Evolutionary conservation across 176 grass and related monocot genomes (phyloP), one percentile per base, ranked within the genome.

Genomic region (Melocanna baccifera): DNA sequence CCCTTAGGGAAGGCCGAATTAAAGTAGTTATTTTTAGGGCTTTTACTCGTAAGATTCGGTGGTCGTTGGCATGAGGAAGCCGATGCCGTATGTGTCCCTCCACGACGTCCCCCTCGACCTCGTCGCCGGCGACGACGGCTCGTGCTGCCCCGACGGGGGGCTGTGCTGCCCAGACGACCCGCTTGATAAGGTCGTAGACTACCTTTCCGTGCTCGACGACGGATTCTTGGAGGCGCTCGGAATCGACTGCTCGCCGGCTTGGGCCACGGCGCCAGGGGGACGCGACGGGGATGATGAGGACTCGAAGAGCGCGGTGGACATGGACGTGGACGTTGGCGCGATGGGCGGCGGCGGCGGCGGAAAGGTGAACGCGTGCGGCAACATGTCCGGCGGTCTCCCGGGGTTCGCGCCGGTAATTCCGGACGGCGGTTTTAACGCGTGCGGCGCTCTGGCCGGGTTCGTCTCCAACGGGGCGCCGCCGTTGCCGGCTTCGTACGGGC

Each of bases 151-250:
- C 14, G 72, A 15, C 15, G 63, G 12, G 15, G 88, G 84, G 1
- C 79, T 90, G 16, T 86, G 73, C 84, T 86, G 66, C 28, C 88
- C 88, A 3, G 58, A 56, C 39, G 88, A 90, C 88, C 28, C 84
- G 11, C 88, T 90, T 5, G 84, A 90, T n/a, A 16, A 20, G 45
- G 88, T 90, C 58, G 3, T 89, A 28, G 26, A 22, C 57, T 50
- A 28, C 26, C 7, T 25, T 1, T 5, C 46, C 28, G 13, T 1
- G 18, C 5, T 42, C 20, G 63, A 55, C 46, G 55, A 48, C 25
- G 46, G 47, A 0, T 71, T 81, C 58, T 4, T 82, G 0, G 45
- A 70, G 1, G 37, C 73, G 43, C 72, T 83, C 57, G 72, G 45
- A 20, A 40, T 82, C 3, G 34, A 36, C 53, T 39, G 14, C 62